phyloP scores from a whole-genome alignment of 1,139 yeast species.

The Kodamaea suecica region DNA sequence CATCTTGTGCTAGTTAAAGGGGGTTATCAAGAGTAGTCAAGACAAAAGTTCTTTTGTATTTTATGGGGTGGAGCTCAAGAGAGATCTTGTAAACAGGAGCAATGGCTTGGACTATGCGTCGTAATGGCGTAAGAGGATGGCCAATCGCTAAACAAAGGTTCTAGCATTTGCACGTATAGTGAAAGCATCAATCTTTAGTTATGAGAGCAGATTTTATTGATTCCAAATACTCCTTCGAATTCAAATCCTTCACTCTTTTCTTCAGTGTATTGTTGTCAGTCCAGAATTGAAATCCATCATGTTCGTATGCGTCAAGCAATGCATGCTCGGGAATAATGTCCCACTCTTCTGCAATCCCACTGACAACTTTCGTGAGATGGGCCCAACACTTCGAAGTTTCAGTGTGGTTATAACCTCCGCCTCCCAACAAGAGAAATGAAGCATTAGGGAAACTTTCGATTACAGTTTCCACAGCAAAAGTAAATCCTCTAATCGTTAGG shows the following conservation, averaged over 20 bases:
- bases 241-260: slow-evolving; percentile 41
- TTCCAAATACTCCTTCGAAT: slow-evolving; percentile 24
- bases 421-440: slow-evolving; percentile 57
- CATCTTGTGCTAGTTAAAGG: no score
- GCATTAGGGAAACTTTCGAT: slow-evolving; percentile 24
- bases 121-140: no score
- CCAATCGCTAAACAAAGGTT: no score
- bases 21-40: no score
- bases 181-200: no score
- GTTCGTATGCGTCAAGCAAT: slow-evolving; percentile 40
- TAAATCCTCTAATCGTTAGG: slow-evolving; percentile 52
- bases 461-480: slow-evolving; percentile 28
- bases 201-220: slow-evolving; percentile 11
- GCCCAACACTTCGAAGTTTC: slow-evolving; percentile 69
- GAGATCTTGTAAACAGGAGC: no score
- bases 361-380: slow-evolving; percentile 44
- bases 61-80: no score
- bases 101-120: no score
- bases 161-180: no score
- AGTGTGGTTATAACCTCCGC: slow-evolving; percentile 71
- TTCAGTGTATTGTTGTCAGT: slow-evolving; percentile 23
- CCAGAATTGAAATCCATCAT: slow-evolving; percentile 54
- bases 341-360: slow-evolving; percentile 21
- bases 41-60: no score
- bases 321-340: slow-evolving; percentile 55